phyloP scores from a whole-genome alignment of 2,329 filamentous ascomycete genomes.

The Salinomyces thailandicus region DNA sequence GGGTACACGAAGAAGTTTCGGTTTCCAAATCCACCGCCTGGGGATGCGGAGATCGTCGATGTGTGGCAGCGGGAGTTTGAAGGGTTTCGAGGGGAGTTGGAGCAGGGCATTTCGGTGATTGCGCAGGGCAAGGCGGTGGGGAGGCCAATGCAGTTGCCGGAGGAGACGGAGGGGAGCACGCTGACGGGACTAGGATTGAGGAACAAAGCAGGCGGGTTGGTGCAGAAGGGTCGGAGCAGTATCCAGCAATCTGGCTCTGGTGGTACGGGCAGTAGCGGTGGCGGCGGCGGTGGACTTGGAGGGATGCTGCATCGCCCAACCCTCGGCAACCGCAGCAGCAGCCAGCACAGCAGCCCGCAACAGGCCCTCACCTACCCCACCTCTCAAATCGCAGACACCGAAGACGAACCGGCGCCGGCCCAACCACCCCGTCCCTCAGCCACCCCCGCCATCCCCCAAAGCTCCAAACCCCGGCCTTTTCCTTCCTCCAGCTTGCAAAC shows the following conservation, averaged over 20 bases:
- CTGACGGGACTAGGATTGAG: conserved; percentile 39
- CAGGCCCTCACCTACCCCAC: too few relatives aligned
- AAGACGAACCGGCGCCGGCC: conserved; percentile 23
- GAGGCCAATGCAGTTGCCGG: conserved; percentile 40
- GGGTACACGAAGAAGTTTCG: conserved; percentile 59
- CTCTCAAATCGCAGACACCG: too few relatives aligned
- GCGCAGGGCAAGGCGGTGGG: conserved; percentile 57
- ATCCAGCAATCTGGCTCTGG: neutral
- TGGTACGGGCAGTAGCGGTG: too few relatives aligned
- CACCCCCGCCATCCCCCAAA: conserved; percentile 11
- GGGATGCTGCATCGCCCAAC: too few relatives aligned
- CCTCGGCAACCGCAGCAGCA: too few relatives aligned
- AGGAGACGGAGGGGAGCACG: conserved; percentile 35
- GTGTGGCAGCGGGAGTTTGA: conserved; percentile 55
- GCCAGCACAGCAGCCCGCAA: too few relatives aligned
- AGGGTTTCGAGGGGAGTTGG: conserved; percentile 54
- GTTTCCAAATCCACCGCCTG: conserved; percentile 61
- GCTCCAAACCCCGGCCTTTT: conserved; percentile 19
- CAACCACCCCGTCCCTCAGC: conserved; percentile 20
- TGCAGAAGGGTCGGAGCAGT: neutral
- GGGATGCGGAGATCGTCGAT: conserved; percentile 60
- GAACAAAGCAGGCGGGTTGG: conserved; percentile 22
- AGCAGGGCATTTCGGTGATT: conserved; percentile 51
- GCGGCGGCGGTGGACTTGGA: too few relatives aligned
- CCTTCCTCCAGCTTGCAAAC: conserved; percentile 3